phyloP scores from a whole-genome alignment of 768 basidiomycete genomes.

The Exidia glandulosa region DNA sequence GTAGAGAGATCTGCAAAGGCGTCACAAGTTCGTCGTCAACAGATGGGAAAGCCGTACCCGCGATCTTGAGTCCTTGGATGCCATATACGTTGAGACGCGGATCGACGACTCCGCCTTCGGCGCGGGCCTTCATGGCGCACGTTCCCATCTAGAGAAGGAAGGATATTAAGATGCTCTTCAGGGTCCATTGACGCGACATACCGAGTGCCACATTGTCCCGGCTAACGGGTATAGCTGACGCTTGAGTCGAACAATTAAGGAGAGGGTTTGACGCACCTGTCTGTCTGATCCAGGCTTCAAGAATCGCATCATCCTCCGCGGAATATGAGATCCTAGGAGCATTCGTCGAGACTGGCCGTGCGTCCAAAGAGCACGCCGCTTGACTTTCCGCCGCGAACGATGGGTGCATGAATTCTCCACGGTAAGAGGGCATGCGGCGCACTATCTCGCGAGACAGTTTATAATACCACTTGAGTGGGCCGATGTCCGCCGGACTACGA shows the following conservation, averaged over 20 bases:
- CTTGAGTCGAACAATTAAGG: not conserved
- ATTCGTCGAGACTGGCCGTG: conserved; percentile 14
- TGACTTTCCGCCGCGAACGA: conserved; percentile 18
- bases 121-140: conserved; percentile 9
- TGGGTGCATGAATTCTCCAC: conserved; percentile 25
- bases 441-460: conserved; percentile 44
- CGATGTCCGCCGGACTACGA: conserved; percentile 14
- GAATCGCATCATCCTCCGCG: conserved; percentile 23
- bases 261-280: conserved; percentile 6
- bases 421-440: conserved; percentile 38
- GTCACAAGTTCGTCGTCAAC: not conserved
- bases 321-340: conserved; percentile 22
- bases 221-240: conserved; percentile 8
- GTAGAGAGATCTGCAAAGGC: conserved; percentile 25
- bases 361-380: conserved; percentile 15
- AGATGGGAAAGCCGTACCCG: conserved; percentile 13
- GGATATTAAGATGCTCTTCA: not conserved
- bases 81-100: conserved; percentile 9
- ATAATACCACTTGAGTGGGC: conserved; percentile 38
- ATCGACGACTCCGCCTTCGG: conserved; percentile 9
- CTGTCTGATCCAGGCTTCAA: conserved; percentile 17
- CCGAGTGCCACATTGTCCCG: conserved; percentile 23
- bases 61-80: conserved; percentile 3
- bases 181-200: conserved; percentile 6
- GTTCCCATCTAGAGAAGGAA: conserved; percentile 18